A percentile compares a stretch with the other conserved stretches of the same genome.
phyloP scores from a whole-genome alignment of 139 green algal species.

The Protoeuglena noctilucae region DNA sequence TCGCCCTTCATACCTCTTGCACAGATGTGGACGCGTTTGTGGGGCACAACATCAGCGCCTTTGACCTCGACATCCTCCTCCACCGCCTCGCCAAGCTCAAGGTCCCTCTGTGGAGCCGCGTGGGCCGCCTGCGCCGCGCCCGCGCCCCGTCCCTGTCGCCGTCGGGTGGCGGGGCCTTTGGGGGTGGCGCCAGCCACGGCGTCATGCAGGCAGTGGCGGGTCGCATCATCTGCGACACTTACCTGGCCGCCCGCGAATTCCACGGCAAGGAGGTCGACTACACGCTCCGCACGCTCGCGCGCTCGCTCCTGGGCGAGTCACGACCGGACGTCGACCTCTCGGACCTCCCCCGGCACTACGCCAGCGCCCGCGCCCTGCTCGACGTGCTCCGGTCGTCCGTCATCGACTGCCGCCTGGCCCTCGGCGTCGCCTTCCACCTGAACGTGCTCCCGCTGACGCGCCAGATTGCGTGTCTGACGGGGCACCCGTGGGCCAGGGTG shows the following conservation, averaged over 20 bases:
- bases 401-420: conserved; percentile 78
- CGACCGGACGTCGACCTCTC: conserved; percentile 42
- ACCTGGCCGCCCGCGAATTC: conserved; percentile 70
- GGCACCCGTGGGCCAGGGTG: conserved; percentile 57
- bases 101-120: conserved; percentile 79
- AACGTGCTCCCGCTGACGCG: conserved; percentile 59
- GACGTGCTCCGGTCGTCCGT: conserved; percentile 55
- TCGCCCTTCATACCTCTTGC: too few relatives aligned
- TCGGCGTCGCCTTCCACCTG: conserved; percentile 66
- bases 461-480: conserved; percentile 66
- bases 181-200: conserved; percentile 62
- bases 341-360: conserved; percentile 34
- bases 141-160: conserved; percentile 64
- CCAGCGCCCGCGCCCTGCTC: conserved; percentile 34
- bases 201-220: conserved; percentile 41
- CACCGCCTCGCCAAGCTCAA: conserved; percentile 79
- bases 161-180: conserved; percentile 62
- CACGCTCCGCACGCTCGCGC: conserved; percentile 68
- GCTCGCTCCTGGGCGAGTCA: conserved; percentile 50
- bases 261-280: conserved; percentile 88
- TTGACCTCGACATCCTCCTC: conserved; percentile 83
- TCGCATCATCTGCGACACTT: conserved; percentile 91
- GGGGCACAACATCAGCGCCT: conserved; percentile 85
- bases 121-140: conserved; percentile 79
- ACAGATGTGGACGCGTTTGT: conserved; percentile 89